Evolutionary conservation across 2,329 filamentous ascomycete genomes (phyloP), one percentile per base, ranked within the genome.

Genomic region (Coniochaeta sp.): DNA sequence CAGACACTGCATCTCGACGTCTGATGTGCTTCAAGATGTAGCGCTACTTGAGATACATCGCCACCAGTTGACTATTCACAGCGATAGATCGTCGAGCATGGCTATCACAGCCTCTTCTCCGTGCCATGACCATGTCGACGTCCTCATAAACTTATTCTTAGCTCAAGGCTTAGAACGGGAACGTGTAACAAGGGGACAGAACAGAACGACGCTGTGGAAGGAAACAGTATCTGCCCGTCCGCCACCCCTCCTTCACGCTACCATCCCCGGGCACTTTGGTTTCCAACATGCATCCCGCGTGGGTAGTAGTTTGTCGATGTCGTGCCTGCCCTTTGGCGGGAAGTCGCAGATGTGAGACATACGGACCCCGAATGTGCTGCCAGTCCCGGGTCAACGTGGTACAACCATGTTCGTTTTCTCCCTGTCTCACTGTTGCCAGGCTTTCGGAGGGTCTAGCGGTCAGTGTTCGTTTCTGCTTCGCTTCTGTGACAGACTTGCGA

Each of bases 311-410:
- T 17, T 24, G 2, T 10, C 17, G 47, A 19, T 24, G 42, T 9
- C 9, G 19, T 47, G 42, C 16, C n/a, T 28, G 22, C 22, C 47
- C 26, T 47, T 24, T 24, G 47, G 30, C 54, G 54, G 54, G 26
- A 56, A 19, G 34, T n/a, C 38, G 54, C 54, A 56, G 54, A 38
- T 56, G 54, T 56, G 54, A 56, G 32, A 56, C 54, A 56, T 22
- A 56, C 17, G 19, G n/a, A 56, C 19, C 54, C 54, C 34, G 34
- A 55, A 28, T 36, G 52, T 22, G 26, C 16, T 55, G 52, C 24
- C 14, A 55, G 26, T n/a, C 17, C 52, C 16, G 17, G 26, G 30
- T 32, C 26, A 28, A 19, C 7, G 54, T 56, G 19, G 17, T 32
- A 56, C 54, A 38, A 56, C 54, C 54, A 38, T 56, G 24, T 56